Evolutionary conservation across 352 stramenopile species (phyloP), one percentile per base, ranked within the genome.

Genomic region (Pythium guiyangense): DNA sequence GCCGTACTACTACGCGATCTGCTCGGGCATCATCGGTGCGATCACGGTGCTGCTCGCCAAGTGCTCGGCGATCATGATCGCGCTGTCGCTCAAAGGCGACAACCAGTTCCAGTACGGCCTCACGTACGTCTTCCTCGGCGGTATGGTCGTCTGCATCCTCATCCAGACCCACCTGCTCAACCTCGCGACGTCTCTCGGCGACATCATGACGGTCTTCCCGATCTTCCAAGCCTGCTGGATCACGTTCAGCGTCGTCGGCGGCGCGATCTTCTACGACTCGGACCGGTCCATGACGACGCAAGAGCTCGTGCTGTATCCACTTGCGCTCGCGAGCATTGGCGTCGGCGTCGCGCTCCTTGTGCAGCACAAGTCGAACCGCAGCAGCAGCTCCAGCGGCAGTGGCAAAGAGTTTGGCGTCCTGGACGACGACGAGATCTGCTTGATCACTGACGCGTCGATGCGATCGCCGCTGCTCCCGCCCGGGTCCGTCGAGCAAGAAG

Each of bases 201-300:
- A 95, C 59, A 92, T 90, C 65, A 94, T 95, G 84, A 95, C 84
- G 14, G 86, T 95, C 39, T 95, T 92, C 53, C 86, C 86, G 20
- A 91, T 90, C 63, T 95, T 95, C 59, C 86, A 95, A 57, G 81
- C 84, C 34, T 92, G 74, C 55, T 95, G 86, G 86, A 95, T 95
- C 59, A 89, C 77, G 29, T 95, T 95, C 49, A 93, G 83, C 46
- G 85, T 95, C 31, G 72, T 95, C 44, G 85, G 85, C 9, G 85
- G 85, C 11, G 82, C 83, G 6, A 73, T 95, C 3, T 95, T 95
- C 43, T 95, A 95, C 63, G 81, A 92, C 45, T 74, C 84, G 4
- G 79, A 89, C 52, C 61, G 83, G 25, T 72, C 74, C 11, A 74
- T 85, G 46, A 65, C 64, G 22, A 71, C 65, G 12, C 59, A 70